phyloP scores from a whole-genome alignment of 2,329 filamentous ascomycete species.

The Helotiales sp. region DNA sequence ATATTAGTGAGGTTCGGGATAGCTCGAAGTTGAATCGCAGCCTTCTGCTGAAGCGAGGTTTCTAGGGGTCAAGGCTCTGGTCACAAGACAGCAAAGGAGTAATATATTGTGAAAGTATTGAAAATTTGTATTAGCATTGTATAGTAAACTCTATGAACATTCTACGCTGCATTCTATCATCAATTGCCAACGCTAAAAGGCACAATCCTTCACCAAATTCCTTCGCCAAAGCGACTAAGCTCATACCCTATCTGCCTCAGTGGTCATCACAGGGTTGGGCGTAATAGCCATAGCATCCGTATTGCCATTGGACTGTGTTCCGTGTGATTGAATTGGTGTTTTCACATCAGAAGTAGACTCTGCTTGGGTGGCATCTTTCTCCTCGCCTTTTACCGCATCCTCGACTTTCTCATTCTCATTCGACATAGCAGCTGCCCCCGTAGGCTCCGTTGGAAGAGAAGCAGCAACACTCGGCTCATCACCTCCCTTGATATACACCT shows the following conservation, averaged over 20 bases:
- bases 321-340: background rate
- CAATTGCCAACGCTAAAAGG: background rate
- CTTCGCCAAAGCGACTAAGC: background rate
- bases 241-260: background rate
- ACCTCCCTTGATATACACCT: conserved; percentile 79
- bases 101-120: background rate
- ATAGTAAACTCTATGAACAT: background rate
- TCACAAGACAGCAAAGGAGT: background rate
- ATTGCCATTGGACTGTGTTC: background rate
- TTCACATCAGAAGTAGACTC: background rate
- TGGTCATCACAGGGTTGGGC: background rate
- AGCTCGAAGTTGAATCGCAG: background rate
- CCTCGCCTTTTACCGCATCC: background rate
- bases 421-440: background rate
- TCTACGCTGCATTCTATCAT: background rate
- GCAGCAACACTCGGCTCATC: conserved; percentile 26
- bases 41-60: conserved; percentile 7
- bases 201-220: background rate
- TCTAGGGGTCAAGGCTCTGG: background rate
- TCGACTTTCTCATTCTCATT: background rate
- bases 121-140: background rate
- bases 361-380: background rate
- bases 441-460: background rate
- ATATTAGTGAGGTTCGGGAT: background rate
- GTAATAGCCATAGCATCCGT: background rate